Evolutionary conservation across 2,329 filamentous ascomycete genomes (phyloP).

Genomic region (Chrysoporthe deuterocubensis): DNA sequence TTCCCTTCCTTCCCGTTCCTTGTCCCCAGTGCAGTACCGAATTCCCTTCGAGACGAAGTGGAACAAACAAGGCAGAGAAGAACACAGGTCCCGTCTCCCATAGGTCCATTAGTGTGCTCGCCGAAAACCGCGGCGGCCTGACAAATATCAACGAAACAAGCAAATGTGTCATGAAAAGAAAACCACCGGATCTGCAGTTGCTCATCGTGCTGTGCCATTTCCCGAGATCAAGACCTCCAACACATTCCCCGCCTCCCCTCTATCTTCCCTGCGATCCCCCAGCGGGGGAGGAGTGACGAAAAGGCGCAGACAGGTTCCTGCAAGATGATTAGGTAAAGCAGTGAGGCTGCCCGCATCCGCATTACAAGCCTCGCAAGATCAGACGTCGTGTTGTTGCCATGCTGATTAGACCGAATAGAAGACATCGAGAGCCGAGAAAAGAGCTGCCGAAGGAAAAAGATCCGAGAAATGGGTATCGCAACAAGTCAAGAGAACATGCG

Average conservation of each 20-base stretch:
- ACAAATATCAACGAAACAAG: slow-evolving; percentile 12
- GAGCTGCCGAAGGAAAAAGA: not conserved
- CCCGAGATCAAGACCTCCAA: not conserved
- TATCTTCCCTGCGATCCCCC: not conserved
- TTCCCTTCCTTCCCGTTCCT: not conserved
- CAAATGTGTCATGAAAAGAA: slow-evolving; percentile 10
- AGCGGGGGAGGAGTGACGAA: not conserved
- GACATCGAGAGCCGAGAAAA: not conserved
- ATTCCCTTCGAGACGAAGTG: not conserved
- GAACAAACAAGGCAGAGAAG: not conserved
- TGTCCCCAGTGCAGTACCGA: not conserved
- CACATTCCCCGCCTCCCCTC: too few species aligned
- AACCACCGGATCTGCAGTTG: not conserved
- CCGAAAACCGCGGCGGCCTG: not conserved
- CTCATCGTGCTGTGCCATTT: not conserved
- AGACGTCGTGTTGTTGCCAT: slow-evolving; percentile 2
- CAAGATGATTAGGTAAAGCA: slow-evolving; percentile 9
- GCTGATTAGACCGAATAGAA: not conserved
- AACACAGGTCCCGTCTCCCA: not conserved
- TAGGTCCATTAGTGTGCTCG: not conserved
- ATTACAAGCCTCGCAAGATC: slow-evolving; percentile 18
- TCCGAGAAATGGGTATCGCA: not conserved
- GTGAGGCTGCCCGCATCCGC: slow-evolving; percentile 13
- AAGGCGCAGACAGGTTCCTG: slow-evolving; percentile 12
- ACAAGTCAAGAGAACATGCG: not conserved